Conservation (phyloP, 345 rosid species). For the Hibiscus syriacus region DNA sequence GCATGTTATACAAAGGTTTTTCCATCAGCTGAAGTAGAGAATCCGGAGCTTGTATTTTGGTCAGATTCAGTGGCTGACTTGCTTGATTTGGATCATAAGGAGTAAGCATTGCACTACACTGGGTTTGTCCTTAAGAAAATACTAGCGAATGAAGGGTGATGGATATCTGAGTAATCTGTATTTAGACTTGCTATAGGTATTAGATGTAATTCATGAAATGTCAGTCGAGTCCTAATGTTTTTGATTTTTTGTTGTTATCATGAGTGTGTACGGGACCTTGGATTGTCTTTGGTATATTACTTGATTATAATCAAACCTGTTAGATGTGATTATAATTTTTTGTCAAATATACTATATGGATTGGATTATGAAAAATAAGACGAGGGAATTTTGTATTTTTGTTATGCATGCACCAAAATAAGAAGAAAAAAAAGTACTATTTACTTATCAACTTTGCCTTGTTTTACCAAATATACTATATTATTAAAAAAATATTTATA, state of each 20-base stretch:
- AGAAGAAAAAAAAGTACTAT: neutral
- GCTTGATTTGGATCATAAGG: conserved; percentile 79
- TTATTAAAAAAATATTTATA: neutral
- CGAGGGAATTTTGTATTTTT: neutral
- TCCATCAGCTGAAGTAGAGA: conserved; percentile 78
- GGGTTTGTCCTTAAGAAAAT: neutral
- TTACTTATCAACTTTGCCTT: neutral
- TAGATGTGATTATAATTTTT: neutral
- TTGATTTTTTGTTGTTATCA: neutral
- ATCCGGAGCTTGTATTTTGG: conserved; percentile 93
- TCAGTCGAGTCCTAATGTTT: neutral
- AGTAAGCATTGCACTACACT: conserved; percentile 44
- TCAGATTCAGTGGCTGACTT: conserved; percentile 75
- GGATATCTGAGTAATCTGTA: neutral
- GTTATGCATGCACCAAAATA: neutral
- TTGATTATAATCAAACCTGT: neutral
- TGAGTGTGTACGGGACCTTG: neutral
- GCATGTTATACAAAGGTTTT: conserved; percentile 85
- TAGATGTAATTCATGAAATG: neutral
- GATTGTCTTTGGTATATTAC: neutral
- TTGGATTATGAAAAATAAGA: neutral
- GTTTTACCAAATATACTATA: neutral
- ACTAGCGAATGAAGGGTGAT: neutral
- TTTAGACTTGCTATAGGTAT: neutral
- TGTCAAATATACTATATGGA: too few relatives aligned